Evolutionary conservation across 805 yeast genomes (phyloP).

Genomic region (Kazachstania psychrophila): DNA sequence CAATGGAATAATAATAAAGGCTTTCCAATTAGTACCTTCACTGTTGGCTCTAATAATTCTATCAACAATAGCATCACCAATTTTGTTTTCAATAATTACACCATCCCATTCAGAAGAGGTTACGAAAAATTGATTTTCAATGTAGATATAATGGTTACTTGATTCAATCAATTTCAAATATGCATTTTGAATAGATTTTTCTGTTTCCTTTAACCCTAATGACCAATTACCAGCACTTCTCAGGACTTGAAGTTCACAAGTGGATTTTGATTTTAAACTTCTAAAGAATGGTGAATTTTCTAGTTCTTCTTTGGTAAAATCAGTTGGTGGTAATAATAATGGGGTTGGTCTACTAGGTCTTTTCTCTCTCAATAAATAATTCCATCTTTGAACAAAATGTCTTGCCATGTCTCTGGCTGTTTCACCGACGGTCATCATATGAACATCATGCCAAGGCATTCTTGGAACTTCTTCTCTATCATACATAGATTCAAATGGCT

Average conservation of each 20-base stretch:
- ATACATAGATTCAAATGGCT: constrained; percentile 87
- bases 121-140: constrained; percentile 91
- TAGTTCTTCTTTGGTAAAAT: constrained; percentile 65
- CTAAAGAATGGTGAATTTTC: constrained; percentile 38
- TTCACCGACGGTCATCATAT: constrained; percentile 90
- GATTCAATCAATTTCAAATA: constrained; percentile 84
- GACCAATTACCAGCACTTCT: constrained; percentile 94
- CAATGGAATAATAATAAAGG: constrained; percentile 82
- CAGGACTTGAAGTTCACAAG: constrained; percentile 84
- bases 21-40: constrained; percentile 75
- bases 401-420: constrained; percentile 87
- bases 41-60: constrained; percentile 82
- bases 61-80: constrained; percentile 94
- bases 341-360: constrained; percentile 94
- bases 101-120: constrained; percentile 86
- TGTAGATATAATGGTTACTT: constrained; percentile 84
- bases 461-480: constrained; percentile 75
- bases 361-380: constrained; percentile 82
- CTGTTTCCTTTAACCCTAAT: constrained; percentile 73
- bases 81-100: constrained; percentile 70
- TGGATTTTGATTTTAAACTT: constrained; percentile 48
- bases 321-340: constrained; percentile 83
- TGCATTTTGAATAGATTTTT: constrained; percentile 86
- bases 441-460: constrained; percentile 99
- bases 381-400: constrained; percentile 97